phyloP scores from a whole-genome alignment of 2,329 filamentous ascomycete species.

The Colletotrichum viniferum region DNA sequence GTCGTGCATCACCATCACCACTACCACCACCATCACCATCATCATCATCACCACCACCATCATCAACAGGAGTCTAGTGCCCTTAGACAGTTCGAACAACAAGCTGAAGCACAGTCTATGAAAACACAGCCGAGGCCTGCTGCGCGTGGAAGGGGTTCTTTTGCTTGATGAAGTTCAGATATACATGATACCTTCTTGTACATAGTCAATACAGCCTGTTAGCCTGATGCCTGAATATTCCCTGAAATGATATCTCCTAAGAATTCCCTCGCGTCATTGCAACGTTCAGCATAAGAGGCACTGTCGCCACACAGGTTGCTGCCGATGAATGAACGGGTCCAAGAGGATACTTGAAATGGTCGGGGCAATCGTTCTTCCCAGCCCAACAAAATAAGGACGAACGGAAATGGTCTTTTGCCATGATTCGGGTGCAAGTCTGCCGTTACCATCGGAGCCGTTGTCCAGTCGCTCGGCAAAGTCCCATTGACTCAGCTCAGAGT shows the following conservation, averaged over 20 bases:
- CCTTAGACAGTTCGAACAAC: not conserved
- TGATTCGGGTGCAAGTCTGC: not conserved
- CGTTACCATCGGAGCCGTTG: not conserved
- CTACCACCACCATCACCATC: conserved; percentile 7
- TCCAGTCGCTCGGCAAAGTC: not conserved
- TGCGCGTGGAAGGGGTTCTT: not conserved
- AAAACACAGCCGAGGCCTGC: not conserved
- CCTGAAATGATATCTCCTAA: not conserved
- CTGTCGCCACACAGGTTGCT: not conserved
- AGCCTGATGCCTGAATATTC: not conserved
- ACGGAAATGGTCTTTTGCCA: not conserved
- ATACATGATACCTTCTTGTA: not conserved
- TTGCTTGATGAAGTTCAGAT: not conserved
- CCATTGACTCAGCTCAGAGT: not conserved
- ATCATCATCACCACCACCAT: conserved; percentile 5
- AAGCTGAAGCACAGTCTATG: not conserved
- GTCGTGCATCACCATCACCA: not conserved
- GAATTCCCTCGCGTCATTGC: rapidly evolving
- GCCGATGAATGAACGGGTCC: not conserved
- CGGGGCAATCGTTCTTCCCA: not conserved
- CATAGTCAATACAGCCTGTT: not conserved
- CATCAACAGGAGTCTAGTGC: not conserved
- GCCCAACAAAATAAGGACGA: not conserved
- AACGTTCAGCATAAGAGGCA: rapidly evolving
- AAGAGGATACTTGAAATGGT: not conserved